These are phyloP conservation scores for Leersia perrieri DNA, from an alignment of 176 grass and related monocot species.

Conservation along the genomic window DNA sequence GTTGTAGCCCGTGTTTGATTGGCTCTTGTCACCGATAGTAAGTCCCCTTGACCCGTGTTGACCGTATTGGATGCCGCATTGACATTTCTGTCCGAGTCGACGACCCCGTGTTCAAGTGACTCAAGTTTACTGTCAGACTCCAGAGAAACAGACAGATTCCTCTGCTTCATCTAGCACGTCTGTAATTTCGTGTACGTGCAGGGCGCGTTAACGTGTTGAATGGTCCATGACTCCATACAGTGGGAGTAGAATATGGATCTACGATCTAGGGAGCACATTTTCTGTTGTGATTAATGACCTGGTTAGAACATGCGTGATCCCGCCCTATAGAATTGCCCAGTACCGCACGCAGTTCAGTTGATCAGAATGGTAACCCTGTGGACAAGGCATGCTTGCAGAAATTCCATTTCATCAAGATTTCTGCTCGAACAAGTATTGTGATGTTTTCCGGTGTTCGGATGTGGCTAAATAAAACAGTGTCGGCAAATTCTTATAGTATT, in stretches of 20 bases:
- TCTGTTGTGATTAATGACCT: not conserved
- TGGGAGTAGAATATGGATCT: not conserved
- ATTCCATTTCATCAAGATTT: not conserved
- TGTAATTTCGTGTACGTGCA: not conserved
- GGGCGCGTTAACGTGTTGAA: not conserved
- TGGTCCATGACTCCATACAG: not conserved
- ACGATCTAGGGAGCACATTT: not conserved
- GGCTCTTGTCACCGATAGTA: not conserved
- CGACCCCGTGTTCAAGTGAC: not conserved
- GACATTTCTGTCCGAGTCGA: not conserved
- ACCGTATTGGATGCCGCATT: not conserved
- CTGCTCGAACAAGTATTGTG: no score
- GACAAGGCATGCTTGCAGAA: not conserved
- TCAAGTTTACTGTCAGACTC: not conserved
- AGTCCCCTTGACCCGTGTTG: constrained; percentile 33
- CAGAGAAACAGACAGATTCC: not conserved
- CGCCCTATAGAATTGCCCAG: no score
- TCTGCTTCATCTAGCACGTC: not conserved
- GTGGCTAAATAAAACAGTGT: no score
- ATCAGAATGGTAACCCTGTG: not conserved
- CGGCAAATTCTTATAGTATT: no score
- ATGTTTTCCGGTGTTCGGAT: no score
- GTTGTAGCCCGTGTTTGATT: not conserved
- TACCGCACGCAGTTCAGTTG: no score
- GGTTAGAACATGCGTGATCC: not conserved